Percentiles rank a stretch among this genome's conserved stretches.
These are phyloP conservation scores for Thuidium tamariscinum DNA, from an alignment of 225 moss, liverwort and hornwort species.

Conservation along the genomic window DNA sequence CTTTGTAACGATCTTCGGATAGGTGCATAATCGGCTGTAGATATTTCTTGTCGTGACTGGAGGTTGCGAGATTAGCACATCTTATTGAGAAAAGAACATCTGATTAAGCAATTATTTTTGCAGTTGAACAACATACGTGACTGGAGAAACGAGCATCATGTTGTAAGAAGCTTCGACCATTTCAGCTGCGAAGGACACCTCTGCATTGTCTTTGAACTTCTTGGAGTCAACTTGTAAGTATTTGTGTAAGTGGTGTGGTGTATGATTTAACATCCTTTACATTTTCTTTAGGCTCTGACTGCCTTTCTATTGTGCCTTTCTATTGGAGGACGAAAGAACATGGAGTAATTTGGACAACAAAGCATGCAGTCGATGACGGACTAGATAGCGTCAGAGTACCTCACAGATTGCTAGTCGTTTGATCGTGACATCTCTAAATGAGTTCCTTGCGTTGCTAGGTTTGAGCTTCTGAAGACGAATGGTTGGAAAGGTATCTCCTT, in stretches of 20 bases:
- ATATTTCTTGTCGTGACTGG: not conserved
- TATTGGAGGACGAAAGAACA: not conserved
- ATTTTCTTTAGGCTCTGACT: not conserved
- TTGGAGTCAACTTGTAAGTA: constrained; percentile 76
- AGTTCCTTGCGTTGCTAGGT: constrained; percentile 25
- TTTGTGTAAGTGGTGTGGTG: not conserved
- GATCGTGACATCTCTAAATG: not conserved
- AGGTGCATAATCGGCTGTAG: not conserved
- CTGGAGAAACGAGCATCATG: constrained; percentile 51
- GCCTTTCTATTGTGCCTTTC: not conserved
- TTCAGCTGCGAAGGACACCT: constrained; percentile 71
- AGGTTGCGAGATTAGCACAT: not conserved
- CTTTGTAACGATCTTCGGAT: not conserved
- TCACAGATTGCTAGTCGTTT: not conserved
- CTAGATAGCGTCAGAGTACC: not conserved
- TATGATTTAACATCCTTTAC: not conserved
- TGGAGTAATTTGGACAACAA: not conserved
- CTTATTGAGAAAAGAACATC: not conserved
- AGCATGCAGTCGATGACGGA: not conserved
- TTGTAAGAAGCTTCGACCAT: constrained; percentile 77
- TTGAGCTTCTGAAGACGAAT: constrained; percentile 72
- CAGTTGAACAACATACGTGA: constrained; percentile 68
- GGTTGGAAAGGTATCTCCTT: constrained; percentile 71
- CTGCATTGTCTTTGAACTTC: constrained; percentile 88
- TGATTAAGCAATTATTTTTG: not conserved